Evolutionary conservation across 2,329 filamentous ascomycete species (phyloP), one percentile per base, ranked within the genome.

Genomic region (Talaromyces amestolkiae): DNA sequence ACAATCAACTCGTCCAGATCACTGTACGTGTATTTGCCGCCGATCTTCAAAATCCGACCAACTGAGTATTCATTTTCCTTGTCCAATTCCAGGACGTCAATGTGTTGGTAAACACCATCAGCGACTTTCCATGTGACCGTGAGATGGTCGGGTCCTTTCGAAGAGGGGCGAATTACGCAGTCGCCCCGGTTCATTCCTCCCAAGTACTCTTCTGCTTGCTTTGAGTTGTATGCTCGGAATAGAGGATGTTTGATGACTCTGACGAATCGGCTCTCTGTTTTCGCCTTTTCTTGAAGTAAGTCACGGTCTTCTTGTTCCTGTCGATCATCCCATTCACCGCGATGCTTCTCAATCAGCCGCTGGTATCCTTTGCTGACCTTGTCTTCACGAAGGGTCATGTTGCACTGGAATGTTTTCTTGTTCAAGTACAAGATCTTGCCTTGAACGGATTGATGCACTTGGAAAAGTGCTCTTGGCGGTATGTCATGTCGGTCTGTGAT

Each of bases 111-210:
- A n/a, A 98, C 89, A 66, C 91, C 90, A 76, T 98, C 93, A 1
- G 92, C 90, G 15, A 99, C 93, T 82, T 99, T 99, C 95, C 95
- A 99, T 0, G 95, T 99, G 56, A 99, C 88, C 8, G 94, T 93
- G 64, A 99, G 84, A 81, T 99, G 95, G 76, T 99, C 95, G 66
- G 92, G 91, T 53, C 95, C 95, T 77, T 96, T 97, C 33, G 93
- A 97, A 0, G 93, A 97, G 3, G 95, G 94, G 53, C 95, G 90
- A 73, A 99, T 97, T 67, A 99, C 92, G 64, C 96, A 90, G 76
- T 98, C 95, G 58, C 95, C 95, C 7, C 89, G 85, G 61, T 90
- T 87, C 76, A 96, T 92, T 15, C 91, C 91, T 49, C 93, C 93
- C 37, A 99, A 85, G 76, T 90, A 98, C 77, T 98, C 92, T 78